Evolutionary conservation across 73 alveolate species (phyloP).

Genomic region (Paramecium bursaria): DNA sequence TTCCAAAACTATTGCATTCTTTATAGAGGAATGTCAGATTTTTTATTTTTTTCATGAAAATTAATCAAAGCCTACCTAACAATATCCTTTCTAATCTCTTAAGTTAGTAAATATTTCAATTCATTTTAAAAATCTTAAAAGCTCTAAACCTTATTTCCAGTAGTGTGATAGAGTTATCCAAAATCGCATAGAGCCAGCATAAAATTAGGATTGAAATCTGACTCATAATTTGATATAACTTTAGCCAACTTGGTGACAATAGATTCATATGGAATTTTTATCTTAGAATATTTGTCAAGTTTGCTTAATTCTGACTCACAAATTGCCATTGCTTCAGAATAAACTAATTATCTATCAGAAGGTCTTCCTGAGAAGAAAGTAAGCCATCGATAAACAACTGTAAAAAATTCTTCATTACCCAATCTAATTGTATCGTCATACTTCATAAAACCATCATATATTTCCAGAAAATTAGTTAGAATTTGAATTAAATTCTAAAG

Average conservation of each 20-base stretch:
- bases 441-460: slow-evolving; percentile 46
- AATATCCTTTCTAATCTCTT: slow-evolving; percentile 29
- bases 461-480: slow-evolving; percentile 8
- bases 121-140: slow-evolving; percentile 49
- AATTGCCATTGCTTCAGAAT: not conserved
- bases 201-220: slow-evolving; percentile 38
- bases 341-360: slow-evolving; percentile 30
- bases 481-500: not conserved
- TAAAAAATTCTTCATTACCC: slow-evolving; percentile 41
- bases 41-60: slow-evolving; percentile 47
- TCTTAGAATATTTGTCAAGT: not conserved
- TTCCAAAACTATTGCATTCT: slow-evolving; percentile 39
- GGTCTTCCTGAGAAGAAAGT: slow-evolving; percentile 46
- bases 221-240: slow-evolving; percentile 13
- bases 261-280: slow-evolving; percentile 27
- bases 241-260: not conserved
- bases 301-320: not conserved
- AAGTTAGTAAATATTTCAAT: slow-evolving; percentile 40
- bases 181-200: slow-evolving; percentile 23
- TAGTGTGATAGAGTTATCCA: slow-evolving; percentile 41
- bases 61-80: slow-evolving; percentile 20
- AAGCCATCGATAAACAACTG: slow-evolving; percentile 44
- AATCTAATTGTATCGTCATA: slow-evolving; percentile 17
- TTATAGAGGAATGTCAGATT: slow-evolving; percentile 30
- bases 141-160: slow-evolving; percentile 46